A percentile compares a stretch with the other conserved stretches of the same genome.
phyloP scores from a whole-genome alignment of 2,329 filamentous ascomycete genomes.

The Graphilbum sp. region DNA sequence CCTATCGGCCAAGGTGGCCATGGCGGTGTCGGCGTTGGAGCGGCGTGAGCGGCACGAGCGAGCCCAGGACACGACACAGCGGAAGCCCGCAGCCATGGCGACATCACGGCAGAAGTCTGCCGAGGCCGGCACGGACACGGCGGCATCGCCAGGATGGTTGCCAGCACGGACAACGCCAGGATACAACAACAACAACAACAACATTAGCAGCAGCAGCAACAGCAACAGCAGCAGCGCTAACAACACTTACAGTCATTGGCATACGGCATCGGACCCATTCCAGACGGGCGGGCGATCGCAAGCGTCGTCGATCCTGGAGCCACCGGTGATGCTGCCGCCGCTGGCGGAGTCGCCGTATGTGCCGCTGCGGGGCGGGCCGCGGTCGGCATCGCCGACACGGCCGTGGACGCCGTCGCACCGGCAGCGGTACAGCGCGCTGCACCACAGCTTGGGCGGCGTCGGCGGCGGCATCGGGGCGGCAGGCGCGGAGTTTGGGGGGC shows the following conservation, averaged over 20 bases:
- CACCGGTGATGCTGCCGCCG: slow-evolving; percentile 33
- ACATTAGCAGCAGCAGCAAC: too few species aligned
- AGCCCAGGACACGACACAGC: too few species aligned
- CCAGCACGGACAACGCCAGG: too few species aligned
- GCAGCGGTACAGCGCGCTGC: neutral
- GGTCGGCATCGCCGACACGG: slow-evolving; percentile 31
- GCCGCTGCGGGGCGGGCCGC: slow-evolving; percentile 29
- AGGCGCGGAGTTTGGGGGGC: slow-evolving; percentile 34
- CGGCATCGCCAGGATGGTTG: too few species aligned
- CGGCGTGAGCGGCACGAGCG: slow-evolving; percentile 7
- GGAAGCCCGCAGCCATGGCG: too few species aligned
- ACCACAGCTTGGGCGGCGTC: too few species aligned
- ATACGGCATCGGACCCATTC: slow-evolving; percentile 6
- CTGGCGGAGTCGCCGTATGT: slow-evolving; percentile 44
- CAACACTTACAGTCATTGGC: slow-evolving; percentile 5
- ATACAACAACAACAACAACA: too few species aligned
- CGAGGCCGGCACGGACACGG: too few species aligned
- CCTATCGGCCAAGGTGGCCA: slow-evolving; percentile 12
- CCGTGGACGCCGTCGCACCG: slow-evolving; percentile 39
- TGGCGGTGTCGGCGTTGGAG: slow-evolving; percentile 18
- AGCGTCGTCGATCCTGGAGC: slow-evolving; percentile 36
- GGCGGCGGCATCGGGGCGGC: too few species aligned
- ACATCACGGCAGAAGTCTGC: too few species aligned
- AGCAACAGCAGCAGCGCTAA: neutral
- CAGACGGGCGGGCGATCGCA: slow-evolving; percentile 17